phyloP scores from a whole-genome alignment of 305 asterid genomes.

The Fraxinus angustifolia region DNA sequence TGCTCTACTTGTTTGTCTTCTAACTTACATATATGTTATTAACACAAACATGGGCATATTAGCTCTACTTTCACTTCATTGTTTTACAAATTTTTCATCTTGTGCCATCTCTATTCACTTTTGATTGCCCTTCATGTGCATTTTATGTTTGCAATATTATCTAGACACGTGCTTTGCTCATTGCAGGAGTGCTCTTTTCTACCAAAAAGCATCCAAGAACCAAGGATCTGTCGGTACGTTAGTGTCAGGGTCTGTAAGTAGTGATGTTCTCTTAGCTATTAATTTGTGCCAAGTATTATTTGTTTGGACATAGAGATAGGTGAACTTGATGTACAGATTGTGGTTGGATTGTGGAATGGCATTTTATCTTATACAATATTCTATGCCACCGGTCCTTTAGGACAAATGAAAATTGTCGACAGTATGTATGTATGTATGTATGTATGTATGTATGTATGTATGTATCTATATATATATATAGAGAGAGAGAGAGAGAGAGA shows the following conservation, averaged over 20 bases:
- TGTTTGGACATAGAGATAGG: neutral
- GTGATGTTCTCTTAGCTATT: conserved; percentile 4
- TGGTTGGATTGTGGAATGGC: neutral
- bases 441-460: too few relatives aligned
- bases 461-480: too few relatives aligned
- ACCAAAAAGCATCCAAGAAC: conserved; percentile 94
- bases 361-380: neutral
- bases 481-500: too few relatives aligned
- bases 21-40: neutral
- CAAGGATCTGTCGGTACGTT: conserved; percentile 84
- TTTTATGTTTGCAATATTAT: neutral
- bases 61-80: neutral
- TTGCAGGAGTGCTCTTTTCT: conserved; percentile 88
- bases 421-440: too few relatives aligned
- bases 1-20: neutral
- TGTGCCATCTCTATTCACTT: neutral
- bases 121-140: neutral
- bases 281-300: conserved; percentile 4
- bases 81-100: neutral
- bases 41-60: neutral
- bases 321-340: neutral
- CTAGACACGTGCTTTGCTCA: neutral
- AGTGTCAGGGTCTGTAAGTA: conserved; percentile 17
- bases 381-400: neutral
- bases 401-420: neutral